Evolutionary conservation across 768 basidiomycete species (phyloP).

Genomic region (Russula sp.): DNA sequence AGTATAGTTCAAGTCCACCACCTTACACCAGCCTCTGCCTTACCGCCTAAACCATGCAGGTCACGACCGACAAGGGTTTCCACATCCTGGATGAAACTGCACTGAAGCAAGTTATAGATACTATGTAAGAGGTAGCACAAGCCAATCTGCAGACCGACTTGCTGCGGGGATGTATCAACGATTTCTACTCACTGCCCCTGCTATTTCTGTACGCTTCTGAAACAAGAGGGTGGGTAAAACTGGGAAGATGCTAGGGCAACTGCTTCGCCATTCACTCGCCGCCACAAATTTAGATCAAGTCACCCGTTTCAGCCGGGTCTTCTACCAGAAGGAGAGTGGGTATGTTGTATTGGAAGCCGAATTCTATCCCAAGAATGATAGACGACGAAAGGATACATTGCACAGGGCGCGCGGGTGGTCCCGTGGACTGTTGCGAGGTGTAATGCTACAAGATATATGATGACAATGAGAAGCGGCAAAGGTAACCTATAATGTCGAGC

Average conservation of each 20-base stretch:
- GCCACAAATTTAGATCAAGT: neutral
- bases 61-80: slow-evolving; percentile 79
- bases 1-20: neutral
- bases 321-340: neutral
- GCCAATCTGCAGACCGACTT: neutral
- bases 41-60: too few species aligned
- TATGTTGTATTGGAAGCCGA: neutral
- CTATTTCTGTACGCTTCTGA: neutral
- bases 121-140: slow-evolving; percentile 46
- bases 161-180: slow-evolving; percentile 8
- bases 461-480: neutral
- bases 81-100: slow-evolving; percentile 76
- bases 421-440: neutral
- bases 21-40: too few species aligned
- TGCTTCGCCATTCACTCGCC: neutral
- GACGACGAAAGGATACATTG: neutral
- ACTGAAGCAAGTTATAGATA: slow-evolving; percentile 80
- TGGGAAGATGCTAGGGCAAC: neutral
- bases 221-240: neutral
- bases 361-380: neutral
- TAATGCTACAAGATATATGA: slow-evolving; percentile 12
- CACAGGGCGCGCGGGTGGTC: neutral
- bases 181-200: neutral
- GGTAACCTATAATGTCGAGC: neutral
- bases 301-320: neutral